phyloP scores from a whole-genome alignment of 805 yeast species.

The Ogataea paradorogensis region DNA sequence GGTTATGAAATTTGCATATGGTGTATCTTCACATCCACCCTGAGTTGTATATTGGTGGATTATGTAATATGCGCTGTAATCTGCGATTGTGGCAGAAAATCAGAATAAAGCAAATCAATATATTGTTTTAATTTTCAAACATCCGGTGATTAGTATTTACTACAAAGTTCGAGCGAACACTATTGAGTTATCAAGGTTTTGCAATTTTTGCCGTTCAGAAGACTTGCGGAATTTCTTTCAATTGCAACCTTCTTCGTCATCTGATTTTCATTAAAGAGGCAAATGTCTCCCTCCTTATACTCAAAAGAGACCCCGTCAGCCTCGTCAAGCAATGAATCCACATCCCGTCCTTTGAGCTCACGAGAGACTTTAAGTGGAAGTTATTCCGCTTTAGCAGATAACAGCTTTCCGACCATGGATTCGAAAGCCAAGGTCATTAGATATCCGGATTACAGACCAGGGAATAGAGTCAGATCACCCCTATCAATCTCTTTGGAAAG shows the following conservation, averaged over 20 bases:
- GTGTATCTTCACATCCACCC: too few relatives aligned
- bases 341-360: neutral
- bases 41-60: too few relatives aligned
- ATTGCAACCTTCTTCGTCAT: too few relatives aligned
- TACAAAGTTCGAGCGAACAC: neutral
- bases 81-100: neutral
- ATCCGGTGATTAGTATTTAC: neutral
- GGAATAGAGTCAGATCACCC: constrained; percentile 49
- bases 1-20: too few relatives aligned
- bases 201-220: too few relatives aligned
- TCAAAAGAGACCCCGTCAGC: neutral
- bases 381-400: neutral
- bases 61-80: too few relatives aligned
- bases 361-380: neutral
- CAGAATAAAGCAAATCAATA: neutral
- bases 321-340: neutral
- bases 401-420: neutral
- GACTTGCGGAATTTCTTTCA: too few relatives aligned
- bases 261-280: neutral
- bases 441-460: constrained; percentile 22
- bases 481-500: constrained; percentile 51
- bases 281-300: neutral
- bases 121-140: too few relatives aligned
- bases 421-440: neutral
- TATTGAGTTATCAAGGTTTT: too few relatives aligned